phyloP scores from a whole-genome alignment of 164 flowering plant genomes.

The Vitis cinerea region DNA sequence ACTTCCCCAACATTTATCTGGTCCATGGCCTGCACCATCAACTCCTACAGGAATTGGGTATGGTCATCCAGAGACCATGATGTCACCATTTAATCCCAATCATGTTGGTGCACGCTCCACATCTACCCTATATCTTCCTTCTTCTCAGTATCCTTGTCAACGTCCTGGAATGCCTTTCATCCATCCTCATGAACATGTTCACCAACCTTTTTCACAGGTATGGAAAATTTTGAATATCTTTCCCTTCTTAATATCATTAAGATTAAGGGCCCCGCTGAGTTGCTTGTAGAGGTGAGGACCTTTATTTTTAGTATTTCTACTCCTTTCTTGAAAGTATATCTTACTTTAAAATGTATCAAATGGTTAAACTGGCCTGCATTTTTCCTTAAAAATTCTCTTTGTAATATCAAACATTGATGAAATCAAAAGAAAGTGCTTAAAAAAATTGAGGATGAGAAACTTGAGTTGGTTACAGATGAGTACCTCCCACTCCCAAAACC shows the following conservation, averaged over 20 bases:
- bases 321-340: too few species aligned
- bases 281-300: too few species aligned
- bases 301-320: too few species aligned
- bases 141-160: slow-evolving; percentile 80
- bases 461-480: too few species aligned
- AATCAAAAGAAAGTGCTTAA: too few species aligned
- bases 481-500: too few species aligned
- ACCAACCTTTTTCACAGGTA: slow-evolving; percentile 82
- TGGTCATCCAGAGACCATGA: slow-evolving; percentile 77
- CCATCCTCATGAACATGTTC: slow-evolving; percentile 77
- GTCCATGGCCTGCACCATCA: slow-evolving; percentile 64
- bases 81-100: slow-evolving; percentile 67
- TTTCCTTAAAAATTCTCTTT: too few species aligned
- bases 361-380: too few species aligned
- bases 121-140: slow-evolving; percentile 70
- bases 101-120: slow-evolving; percentile 65
- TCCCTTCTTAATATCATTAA: not conserved
- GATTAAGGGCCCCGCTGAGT: too few species aligned
- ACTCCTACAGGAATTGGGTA: slow-evolving; percentile 60
- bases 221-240: not conserved
- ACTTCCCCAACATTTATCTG: slow-evolving; percentile 69
- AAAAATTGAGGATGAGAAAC: too few species aligned
- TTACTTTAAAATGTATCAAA: too few species aligned
- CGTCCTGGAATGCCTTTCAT: slow-evolving; percentile 73
- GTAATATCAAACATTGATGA: too few species aligned